Evolutionary conservation across 371 early-diverging fungal species (phyloP), one percentile per base, ranked within the genome.

Genomic region (Phascolomyces articulosus): DNA sequence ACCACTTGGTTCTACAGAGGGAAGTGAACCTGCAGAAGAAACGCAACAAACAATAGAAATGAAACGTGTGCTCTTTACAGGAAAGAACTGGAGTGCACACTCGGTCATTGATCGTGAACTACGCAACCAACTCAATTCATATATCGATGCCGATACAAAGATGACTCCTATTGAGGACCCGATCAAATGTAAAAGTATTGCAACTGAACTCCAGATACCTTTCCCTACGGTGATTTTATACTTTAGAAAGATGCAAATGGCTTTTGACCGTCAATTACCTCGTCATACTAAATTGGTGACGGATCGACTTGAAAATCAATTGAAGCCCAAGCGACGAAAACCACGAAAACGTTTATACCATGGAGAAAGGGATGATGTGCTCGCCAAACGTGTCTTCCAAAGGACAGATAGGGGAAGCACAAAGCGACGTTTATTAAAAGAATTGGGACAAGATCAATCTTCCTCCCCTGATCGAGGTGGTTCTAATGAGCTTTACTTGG

Each of bases 81-180:
- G 55, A 3, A 67, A 78, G 27, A 86, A 86, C 63, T 88, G 88
- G 88, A 73, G 69, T 18, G 53, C 64, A 11, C 69, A 63, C 21
- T 74, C 62, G 58, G 64, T 69, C 18, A 83, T 75, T 60, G 76
- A 73, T 10, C 49, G 60, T 6, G 69, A 63, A 18, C 82, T 85
- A 59, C 60, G 73, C 2, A 61, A 34, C 60, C 31, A 68, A 20
- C 61, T 87, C 9, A 80, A 83, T 40, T 29, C 59, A 15, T 72
- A 82, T 57, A 67, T 84, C 60, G 70, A 85, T 55, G 67, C 74
- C 15, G 68, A 69, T 49, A 66, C 55, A 1, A 71, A 70, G 7
- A 56, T 54, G 16, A 86, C 86, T 1, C 84, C 86, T 0, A 63
- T 67, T 26, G 64, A 62, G 13, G 73, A 84, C 60, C 70, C 71